A percentile compares a stretch with the other conserved stretches of the same genome.
Conservation (phyloP, 73 alveolate genomes). For the Paramecium caudatum region DNA sequence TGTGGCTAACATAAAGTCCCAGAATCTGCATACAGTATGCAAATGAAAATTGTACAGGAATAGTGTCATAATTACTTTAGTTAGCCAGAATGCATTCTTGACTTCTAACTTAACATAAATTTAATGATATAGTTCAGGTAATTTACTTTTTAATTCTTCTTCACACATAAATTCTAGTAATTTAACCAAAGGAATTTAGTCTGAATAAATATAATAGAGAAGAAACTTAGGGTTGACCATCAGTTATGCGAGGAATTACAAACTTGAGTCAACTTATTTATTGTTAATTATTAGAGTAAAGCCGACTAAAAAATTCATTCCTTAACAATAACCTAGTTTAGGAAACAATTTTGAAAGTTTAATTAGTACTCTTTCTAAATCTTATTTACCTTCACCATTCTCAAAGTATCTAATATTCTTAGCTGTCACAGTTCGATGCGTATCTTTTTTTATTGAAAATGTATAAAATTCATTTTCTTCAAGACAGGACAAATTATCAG, state of each 20-base stretch:
- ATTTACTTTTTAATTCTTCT: neutral
- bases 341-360: slow-evolving; percentile 3
- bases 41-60: slow-evolving; percentile 40
- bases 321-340: slow-evolving; percentile 39
- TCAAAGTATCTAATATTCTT: neutral
- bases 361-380: neutral
- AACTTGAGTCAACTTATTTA: neutral
- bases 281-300: slow-evolving; percentile 20
- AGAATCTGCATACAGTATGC: neutral
- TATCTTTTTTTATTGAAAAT: slow-evolving; percentile 20
- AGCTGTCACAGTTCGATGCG: slow-evolving; percentile 27
- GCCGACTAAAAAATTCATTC: slow-evolving; percentile 59
- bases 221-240: slow-evolving; percentile 4
- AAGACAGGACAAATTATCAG: neutral
- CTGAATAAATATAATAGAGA: slow-evolving; percentile 23
- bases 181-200: slow-evolving; percentile 2
- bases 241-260: neutral
- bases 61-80: slow-evolving; percentile 51
- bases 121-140: neutral
- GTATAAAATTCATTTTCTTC: neutral
- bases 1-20: slow-evolving; percentile 53
- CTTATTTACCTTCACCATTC: slow-evolving; percentile 24
- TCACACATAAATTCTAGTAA: slow-evolving; percentile 23
- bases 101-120: neutral
- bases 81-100: slow-evolving; percentile 25